Base-by-base conservation (phyloP, 1,284 basidiomycete species). In the Sanghuangporus sanghuang region DNA sequence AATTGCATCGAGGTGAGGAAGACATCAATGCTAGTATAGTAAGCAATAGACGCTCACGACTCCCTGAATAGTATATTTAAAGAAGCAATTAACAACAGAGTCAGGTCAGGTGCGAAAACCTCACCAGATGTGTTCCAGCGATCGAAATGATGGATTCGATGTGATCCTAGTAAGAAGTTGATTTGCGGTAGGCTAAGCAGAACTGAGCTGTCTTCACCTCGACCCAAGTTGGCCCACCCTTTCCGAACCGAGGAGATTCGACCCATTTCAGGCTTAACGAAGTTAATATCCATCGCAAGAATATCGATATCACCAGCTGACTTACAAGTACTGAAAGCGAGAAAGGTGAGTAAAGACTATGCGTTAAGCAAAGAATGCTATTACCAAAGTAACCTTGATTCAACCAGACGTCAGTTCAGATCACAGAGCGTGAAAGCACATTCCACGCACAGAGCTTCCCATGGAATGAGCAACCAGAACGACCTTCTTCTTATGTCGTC, bases 401-500 rank as follows among this genome's bases (percentile, higher is more conserved):
- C 39, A 42, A 60, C 55, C 61, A 27, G 3, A 16, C 53, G 23
- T 42, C 54, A 61, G 53, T 55, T 8, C 35, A 61, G 1, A 65
- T 57, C 11, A 21, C 21, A 32, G 21, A 57, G 9, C 23, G 11
- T 9, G 18, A 32, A 23, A 56, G 55, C 32, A 49, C 46, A 46
- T 32, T 32, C 27, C 46, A 32, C 84, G 64, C 68, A 90, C 90
- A 18, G 88, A 90, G 32, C 86, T 85, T 21, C 95, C 94, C 94
- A 96, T 96, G 0, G 87, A 90, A 72, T 98, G 96, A 27, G 92
- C 89, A 18, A 89, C 88, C 54, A 99, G 78, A 1, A 98, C 96
- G 2, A 90, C 87, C 74, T 95, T 98, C 74, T 87, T 87, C 12
- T 83, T 81, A 67, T 89, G 87, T 9, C 90, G 83, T 63, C 78